Evolutionary conservation across 495 filamentous ascomycete genomes (phyloP), one percentile per base, ranked within the genome.

Genomic region (Talaromyces wortmannii): DNA sequence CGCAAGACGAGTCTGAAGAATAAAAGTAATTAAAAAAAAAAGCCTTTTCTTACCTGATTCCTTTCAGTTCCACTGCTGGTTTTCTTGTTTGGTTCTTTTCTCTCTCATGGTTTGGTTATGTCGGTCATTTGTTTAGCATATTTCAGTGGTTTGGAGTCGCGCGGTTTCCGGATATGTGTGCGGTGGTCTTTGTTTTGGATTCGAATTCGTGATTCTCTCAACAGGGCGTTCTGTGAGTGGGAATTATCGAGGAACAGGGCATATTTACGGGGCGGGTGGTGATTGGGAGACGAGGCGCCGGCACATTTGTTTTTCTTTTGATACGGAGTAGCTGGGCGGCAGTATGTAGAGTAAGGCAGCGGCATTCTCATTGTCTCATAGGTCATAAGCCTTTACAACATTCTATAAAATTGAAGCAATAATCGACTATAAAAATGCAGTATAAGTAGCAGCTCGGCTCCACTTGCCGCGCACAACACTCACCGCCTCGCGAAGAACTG

Each of bases 401-500:
- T 40, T 40, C 13, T 10, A 10, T 40, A 40, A 40, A 10, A 40
- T 40, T 10, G 2, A 40, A 40, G n/a, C n/a, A n/a, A 40, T 10
- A 40, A 40, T 40, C 13, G 36, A 40, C 2, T 10, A 40, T 8
- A 40, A 40, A 40, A 40, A 40, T 40, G 8, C 8, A 40, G 17
- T 44, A 11, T n/a, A 45, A 45, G 15, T 33, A 7, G 30, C 5
- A 10, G 18, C 8, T 46, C 52, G 23, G 52, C 52, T 45, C 15
- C 43, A 45, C 17, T 23, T 45, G 52, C 40, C 40, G 43, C 40
- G 40, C 55, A 45, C 36, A 50, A 13, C 43, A 17, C 16, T 56
- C 58, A 60, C 58, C 58, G 58, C 58, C 58, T 53, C 58, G 50
- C 18, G 50, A 59, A 56, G 55, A 59, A 55, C 42, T 59, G 48